Conservation (phyloP, 768 basidiomycete species). For the Botryobasidium botryosum region DNA sequence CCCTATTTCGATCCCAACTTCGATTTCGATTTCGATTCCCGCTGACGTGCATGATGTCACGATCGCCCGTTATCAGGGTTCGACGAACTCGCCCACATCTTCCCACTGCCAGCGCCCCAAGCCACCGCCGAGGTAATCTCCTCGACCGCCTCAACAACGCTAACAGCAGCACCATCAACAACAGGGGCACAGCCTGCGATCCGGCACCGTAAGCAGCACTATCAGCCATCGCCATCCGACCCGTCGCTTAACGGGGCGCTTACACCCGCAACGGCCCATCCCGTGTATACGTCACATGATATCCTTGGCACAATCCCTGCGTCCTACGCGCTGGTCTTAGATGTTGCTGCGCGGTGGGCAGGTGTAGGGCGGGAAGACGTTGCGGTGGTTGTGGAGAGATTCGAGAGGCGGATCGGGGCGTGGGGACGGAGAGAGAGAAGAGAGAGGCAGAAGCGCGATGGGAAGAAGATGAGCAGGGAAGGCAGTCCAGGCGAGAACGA, state of each 20-base stretch:
- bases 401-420: constrained; percentile 52
- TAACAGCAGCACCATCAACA: background rate
- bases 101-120: constrained; percentile 7
- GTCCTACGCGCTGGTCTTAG: constrained; percentile 35
- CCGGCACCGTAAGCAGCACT: constrained; percentile 5
- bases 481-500: background rate
- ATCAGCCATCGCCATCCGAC: constrained; percentile 19
- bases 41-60: background rate
- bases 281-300: constrained; percentile 48
- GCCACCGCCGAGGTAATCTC: background rate
- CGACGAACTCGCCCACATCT: background rate
- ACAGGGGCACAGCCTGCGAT: no score
- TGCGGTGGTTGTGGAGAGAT: constrained; percentile 37
- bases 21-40: constrained; percentile 1
- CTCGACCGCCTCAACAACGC: background rate
- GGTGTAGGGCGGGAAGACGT: constrained; percentile 40
- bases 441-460: constrained; percentile 21
- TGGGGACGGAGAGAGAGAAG: no score
- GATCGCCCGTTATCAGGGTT: background rate
- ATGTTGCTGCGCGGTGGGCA: constrained; percentile 34
- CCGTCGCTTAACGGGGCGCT: constrained; percentile 29
- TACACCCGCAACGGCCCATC: constrained; percentile 26
- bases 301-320: constrained; percentile 37
- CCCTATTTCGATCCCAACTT: constrained; percentile 2
- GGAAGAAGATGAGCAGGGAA: constrained; percentile 5